Evolutionary conservation across 345 rosid species (phyloP).

Genomic region (Salix viminalis): DNA sequence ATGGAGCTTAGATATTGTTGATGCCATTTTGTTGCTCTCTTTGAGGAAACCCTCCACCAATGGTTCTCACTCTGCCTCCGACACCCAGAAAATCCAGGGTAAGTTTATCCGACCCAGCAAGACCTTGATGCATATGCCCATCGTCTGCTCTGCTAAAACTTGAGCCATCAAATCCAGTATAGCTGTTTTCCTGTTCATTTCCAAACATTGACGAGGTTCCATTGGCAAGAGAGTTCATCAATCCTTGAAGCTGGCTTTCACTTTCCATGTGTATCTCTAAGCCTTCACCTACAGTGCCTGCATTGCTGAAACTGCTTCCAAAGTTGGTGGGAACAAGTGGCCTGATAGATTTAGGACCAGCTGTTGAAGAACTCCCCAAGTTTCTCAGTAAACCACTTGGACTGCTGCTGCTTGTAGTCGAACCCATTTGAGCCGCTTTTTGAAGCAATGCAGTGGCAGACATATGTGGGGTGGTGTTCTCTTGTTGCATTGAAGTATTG

Average conservation of each 20-base stretch:
- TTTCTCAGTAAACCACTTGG: conserved; percentile 11
- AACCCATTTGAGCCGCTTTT: conserved; percentile 27
- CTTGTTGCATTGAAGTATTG: conserved; percentile 11
- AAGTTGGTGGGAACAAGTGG: conserved; percentile 9
- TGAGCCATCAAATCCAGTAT: conserved; percentile 2
- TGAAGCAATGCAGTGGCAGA: conserved; percentile 24
- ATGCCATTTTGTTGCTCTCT: conserved; percentile 6
- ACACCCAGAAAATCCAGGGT: conserved; percentile 24
- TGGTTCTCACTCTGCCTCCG: conserved; percentile 25
- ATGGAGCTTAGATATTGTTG: conserved; percentile 14
- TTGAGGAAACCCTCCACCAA: conserved; percentile 22
- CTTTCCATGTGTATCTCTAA: conserved; percentile 11
- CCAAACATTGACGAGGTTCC: conserved; percentile 15
- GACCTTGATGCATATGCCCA: conserved; percentile 13
- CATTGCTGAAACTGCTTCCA: conserved; percentile 7
- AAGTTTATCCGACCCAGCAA: conserved; percentile 9
- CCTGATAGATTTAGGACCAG: conserved; percentile 8
- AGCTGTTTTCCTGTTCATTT: conserved; percentile 9
- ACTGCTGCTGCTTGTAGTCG: conserved; percentile 8
- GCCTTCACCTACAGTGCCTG: neutral
- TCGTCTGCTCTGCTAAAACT: conserved; percentile 6
- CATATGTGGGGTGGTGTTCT: conserved; percentile 8
- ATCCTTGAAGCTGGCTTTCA: conserved; percentile 20
- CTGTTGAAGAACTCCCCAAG: conserved; percentile 4
- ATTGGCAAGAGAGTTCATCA: conserved; percentile 22